Base-by-base conservation (phyloP, 805 yeast species). In the Yarrowia sp. region DNA sequence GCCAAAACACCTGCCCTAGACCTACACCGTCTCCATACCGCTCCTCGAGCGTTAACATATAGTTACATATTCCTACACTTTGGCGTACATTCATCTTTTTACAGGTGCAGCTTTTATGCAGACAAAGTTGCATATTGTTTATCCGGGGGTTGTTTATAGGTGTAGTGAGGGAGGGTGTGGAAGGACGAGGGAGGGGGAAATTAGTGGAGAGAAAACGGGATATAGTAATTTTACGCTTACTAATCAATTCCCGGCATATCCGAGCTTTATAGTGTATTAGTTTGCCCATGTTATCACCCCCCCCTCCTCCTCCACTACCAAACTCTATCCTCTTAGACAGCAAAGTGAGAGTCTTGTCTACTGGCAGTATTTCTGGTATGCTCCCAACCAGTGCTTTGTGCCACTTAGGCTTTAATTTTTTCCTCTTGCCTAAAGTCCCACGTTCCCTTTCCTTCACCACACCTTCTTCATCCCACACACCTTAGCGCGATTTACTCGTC, bases 401-500 rank as follows among this genome's bases (percentile, higher is more conserved):
- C 41, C n/a, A 42, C 35, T 12, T 59, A 59, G 45, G 45, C 41
- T 59, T 59, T 26, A 59, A 42, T 43, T 59, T 59, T 58, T 59
- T 59, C 35, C 32, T 40, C 32, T 59, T 45, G 36, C 40, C 10
- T 11, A 9, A 38, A 7, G 38, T 56, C 49, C 49, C 64, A 56
- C 64, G 49, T 56, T 56, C 64, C 59, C 52, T 59, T 26, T 26
- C 32, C 32, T 26, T 26, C 32, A 26, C 32, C 32, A 26, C 32
- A 26, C 50, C 52, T 45, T 59, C 65, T 52, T 32, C 65, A 26
- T 42, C 12, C 12, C 65, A 22, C 10, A 35, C 65, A 42, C 41
- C 52, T 32, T 59, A 59, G 52, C 65, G 50, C 65, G 65, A 59
- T 59, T 59, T 59, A 59, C 50, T 59, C 50, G 65, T 59, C 65